Evolutionary conservation across 805 yeast species (phyloP), one percentile per base, ranked within the genome.

Genomic region (Wickerhamomyces bovis): DNA sequence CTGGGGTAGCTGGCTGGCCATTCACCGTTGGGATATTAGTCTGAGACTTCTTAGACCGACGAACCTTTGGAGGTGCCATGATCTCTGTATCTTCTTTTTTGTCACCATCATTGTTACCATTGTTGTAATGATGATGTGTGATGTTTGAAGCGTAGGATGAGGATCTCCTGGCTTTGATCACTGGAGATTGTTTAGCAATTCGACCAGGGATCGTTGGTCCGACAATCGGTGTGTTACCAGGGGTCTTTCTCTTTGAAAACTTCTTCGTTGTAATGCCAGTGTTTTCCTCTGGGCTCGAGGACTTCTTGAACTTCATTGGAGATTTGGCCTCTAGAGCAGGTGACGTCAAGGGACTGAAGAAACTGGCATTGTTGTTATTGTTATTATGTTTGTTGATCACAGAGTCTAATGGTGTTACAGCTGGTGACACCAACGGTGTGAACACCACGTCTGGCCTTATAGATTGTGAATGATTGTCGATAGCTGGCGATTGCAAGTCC

Each of bases 391-490:
- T 48, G 22, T 50, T 51, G 18, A 51, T 46, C 46, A 52, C 41
- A 10, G 59, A 48, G 26, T 67, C 88, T 56, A 74, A 55, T 1
- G 89, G 89, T 3, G 89, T 78, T 15, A 80, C 84, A 10, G 85
- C 82, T 0, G 95, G 95, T 2, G 90, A 83, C 2, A 83, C 77
- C 50, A 85, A 69, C 0, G 95, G 94, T 1, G 94, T 85, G 64
- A 83, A 85, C 6, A 77, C 77, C 43, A 77, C 78, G 49, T 78
- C 83, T 1, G 83, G 80, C 39, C 80, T 65, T 2, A 78, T 71
- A 11, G 60, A 53, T 3, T 46, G 45, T 6, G 44, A 10, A 13
- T 39, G 48, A 7, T 38, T 41, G 18, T 55, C 52, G 16, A 52
- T 22, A 4, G 44, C 42, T 16, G 59, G 59, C 12, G 59, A 55